Base-by-base conservation (phyloP, 2,329 filamentous ascomycete species). In the Nemania abortiva region DNA sequence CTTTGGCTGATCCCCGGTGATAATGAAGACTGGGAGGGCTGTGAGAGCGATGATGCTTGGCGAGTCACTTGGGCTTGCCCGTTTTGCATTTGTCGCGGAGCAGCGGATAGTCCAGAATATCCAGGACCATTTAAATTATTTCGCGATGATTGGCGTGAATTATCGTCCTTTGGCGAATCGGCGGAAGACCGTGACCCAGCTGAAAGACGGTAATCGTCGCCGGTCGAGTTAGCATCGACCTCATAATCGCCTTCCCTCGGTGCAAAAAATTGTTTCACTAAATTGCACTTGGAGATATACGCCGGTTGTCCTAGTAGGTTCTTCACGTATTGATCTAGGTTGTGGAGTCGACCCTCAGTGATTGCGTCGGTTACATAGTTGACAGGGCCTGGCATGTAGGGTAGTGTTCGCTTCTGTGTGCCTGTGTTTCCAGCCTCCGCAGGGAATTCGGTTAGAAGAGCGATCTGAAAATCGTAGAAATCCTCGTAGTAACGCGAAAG, bases 391-490 rank as follows among this genome's bases (percentile, higher is more conserved):
- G 96, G 96, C 96, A 99, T 99, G 80, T 97, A 98, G 1, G 96
- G 96, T 13, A 99, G 82, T 9, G 92, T 94, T 65, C 96, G 91
- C 77, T 92, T 91, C 77, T 94, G 90, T 58, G 87, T 87, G 53
- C 91, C 91, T 20, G 91, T 92, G 77, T 97, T 96, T 63, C 96
- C 96, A 45, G 96, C 95, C 81, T 98, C 96, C 42, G 92, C 90
- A 24, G 96, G 95, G 77, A 98, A 98, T 73, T 91, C 93, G 53
- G 94, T 95, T 57, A 99, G 88, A 9, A 99, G 89, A 37, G 94
- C 93, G 77, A 98, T 98, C 80, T 99, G 96, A 80, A 98, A 95
- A 80, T 98, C 96, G 82, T 98, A 99, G 79, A 99, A 99, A 82
- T 98, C 96, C 80, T 98, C 94, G 78, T 99, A 99, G 78, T 97